Evolutionary conservation across 2,329 filamentous ascomycete species (phyloP).

Genomic region (Venturia aucupariae): DNA sequence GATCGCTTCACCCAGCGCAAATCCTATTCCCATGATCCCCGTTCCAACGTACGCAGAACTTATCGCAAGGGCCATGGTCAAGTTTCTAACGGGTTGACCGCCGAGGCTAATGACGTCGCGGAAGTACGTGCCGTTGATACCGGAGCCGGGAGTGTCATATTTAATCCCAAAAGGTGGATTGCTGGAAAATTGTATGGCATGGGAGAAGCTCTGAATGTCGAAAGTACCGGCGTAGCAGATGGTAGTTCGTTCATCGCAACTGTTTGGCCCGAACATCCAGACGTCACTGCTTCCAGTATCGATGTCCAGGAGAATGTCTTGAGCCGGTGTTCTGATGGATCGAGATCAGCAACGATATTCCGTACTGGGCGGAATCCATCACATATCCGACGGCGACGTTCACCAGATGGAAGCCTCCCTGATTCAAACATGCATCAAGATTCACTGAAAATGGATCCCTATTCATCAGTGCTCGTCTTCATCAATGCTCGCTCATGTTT

Average conservation of each 20-base stretch:
- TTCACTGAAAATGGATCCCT: neutral
- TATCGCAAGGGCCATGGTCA: constrained; percentile 24
- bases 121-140: constrained; percentile 60
- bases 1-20: constrained; percentile 59
- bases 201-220: neutral
- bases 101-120: constrained; percentile 61
- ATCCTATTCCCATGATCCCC: constrained; percentile 80
- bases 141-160: neutral
- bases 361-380: too few species aligned
- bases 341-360: neutral
- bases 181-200: neutral
- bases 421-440: neutral
- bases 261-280: constrained; percentile 31
- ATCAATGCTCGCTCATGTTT: neutral
- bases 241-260: neutral
- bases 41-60: constrained; percentile 53
- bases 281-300: constrained; percentile 56
- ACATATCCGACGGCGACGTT: neutral
- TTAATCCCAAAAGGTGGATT: neutral
- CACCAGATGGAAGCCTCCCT: neutral
- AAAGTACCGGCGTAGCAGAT: neutral
- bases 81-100: constrained; percentile 35
- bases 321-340: constrained; percentile 46
- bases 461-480: neutral
- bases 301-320: constrained; percentile 46